Percentiles rank a stretch among this genome's conserved stretches.
These are phyloP conservation scores for Dictyostelium firmibasis DNA, from an alignment of 78 protist genomes.

Conservation along the genomic window DNA sequence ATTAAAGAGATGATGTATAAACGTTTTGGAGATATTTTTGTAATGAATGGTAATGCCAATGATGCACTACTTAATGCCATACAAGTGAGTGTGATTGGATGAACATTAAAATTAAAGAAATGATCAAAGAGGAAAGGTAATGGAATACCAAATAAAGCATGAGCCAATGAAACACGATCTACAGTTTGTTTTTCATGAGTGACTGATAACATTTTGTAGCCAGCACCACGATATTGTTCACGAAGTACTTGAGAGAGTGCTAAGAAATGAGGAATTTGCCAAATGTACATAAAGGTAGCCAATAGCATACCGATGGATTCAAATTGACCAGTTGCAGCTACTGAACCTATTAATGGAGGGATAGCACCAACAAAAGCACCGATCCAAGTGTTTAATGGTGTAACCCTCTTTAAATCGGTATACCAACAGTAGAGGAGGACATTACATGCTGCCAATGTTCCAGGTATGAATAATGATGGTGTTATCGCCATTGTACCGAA, in stretches of 20 bases:
- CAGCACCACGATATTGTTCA: conserved; percentile 66
- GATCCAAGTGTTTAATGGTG: conserved; percentile 91
- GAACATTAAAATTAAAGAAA: background rate
- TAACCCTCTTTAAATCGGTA: conserved; percentile 91
- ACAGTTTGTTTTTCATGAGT: conserved; percentile 59
- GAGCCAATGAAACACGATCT: conserved; percentile 20
- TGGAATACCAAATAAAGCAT: conserved; percentile 27
- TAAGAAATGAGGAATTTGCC: conserved; percentile 97
- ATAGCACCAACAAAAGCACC: conserved; percentile 97
- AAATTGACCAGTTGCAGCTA: conserved; percentile 45
- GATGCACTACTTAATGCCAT: background rate
- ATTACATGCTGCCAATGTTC: conserved; percentile 88
- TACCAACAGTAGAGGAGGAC: conserved; percentile 90
- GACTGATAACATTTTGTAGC: conserved; percentile 86
- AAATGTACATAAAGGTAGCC: conserved; percentile 81
- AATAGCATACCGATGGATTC: conserved; percentile 39
- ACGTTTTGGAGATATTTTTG: background rate
- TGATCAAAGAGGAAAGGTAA: background rate
- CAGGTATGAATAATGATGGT: conserved; percentile 50
- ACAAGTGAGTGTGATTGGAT: background rate
- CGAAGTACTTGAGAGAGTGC: conserved; percentile 88
- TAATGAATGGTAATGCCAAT: background rate
- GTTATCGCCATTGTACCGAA: conserved; percentile 9
- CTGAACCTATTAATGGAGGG: conserved; percentile 96
- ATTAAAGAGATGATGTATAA: conserved; percentile 21